Evolutionary conservation across 1,284 basidiomycete species (phyloP), one percentile per base, ranked within the genome.

Genomic region (Rhodotorula sp.): DNA sequence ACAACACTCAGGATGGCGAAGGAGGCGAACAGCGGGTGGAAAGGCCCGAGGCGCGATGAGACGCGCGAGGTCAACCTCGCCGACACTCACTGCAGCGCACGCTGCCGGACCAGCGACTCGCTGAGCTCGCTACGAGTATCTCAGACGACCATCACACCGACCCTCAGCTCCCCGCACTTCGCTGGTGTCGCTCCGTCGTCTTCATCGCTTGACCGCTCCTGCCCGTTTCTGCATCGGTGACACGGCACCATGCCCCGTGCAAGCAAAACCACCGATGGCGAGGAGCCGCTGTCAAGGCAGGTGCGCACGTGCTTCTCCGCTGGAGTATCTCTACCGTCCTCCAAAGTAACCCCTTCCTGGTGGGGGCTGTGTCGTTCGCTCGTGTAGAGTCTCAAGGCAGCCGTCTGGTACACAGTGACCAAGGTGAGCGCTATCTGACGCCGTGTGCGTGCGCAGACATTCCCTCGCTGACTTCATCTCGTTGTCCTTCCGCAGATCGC

Each of bases 361-460:
- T 22, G 19, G 41, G 46, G 34, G 44, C 32, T n/a, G 37, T 62
- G 48, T 19, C 8, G 4, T 13, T 25, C n/a, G 29, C 39, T 13
- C 19, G 9, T 9, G 3, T 56, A 75, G 74, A 66, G 57, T 25
- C 39, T 75, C 15, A 73, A 72, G 37, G 60, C 74, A 5, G 74
- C 74, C 1, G 34, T 70, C 2, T 75, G 74, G 74, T 75, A 75
- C 50, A 75, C 74, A 0, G 71, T 75, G 21, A 65, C 74, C 19
- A 72, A 75, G 53, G 73, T 68, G 21, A 22, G 29, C 25, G 1
- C 5, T 34, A n/a, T 32, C n/a, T 21, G 1, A 17, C 32, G 5
- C 29, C 19, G n/a, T 29, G 25, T 27, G 25, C 22, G 50, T 1
- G 27, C 13, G 50, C 10, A 13, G 50, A 51, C 27, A 22, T 7